Percentiles rank a stretch among this genome's conserved stretches.
phyloP scores from a whole-genome alignment of 2,329 filamentous ascomycete genomes.

The Septoria petroselini region DNA sequence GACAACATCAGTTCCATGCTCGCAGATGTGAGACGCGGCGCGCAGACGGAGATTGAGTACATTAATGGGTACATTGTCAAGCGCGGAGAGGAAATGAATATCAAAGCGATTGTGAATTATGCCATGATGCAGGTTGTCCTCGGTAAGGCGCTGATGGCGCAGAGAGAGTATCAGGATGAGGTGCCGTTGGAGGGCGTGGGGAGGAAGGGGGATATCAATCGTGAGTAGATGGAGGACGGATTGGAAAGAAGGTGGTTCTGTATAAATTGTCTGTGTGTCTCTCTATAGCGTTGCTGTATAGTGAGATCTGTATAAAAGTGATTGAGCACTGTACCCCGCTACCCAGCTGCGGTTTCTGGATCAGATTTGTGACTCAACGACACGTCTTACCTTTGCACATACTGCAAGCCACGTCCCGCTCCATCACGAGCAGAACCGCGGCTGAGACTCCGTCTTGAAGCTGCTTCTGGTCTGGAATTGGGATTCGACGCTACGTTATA shows the following conservation, averaged over 20 bases:
- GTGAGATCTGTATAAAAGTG: too few species aligned
- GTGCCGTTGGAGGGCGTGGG: slow-evolving; percentile 36
- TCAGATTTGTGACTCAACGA: too few species aligned
- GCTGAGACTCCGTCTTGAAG: too few species aligned
- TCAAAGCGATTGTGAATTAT: slow-evolving; percentile 70
- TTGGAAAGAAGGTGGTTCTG: too few species aligned
- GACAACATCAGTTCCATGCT: slow-evolving; percentile 66
- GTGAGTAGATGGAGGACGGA: slow-evolving; percentile 4
- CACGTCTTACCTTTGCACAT: too few species aligned
- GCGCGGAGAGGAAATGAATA: slow-evolving; percentile 67
- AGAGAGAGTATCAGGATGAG: slow-evolving; percentile 41
- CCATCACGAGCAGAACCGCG: too few species aligned
- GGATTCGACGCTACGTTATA: too few species aligned
- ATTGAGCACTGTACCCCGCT: too few species aligned
- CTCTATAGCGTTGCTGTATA: neutral
- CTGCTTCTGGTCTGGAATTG: too few species aligned
- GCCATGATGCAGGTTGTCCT: slow-evolving; percentile 70
- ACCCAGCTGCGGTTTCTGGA: too few species aligned
- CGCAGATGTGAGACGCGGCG: slow-evolving; percentile 59
- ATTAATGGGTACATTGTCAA: slow-evolving; percentile 84
- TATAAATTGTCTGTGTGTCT: neutral
- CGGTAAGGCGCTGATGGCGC: slow-evolving; percentile 58
- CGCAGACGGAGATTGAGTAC: slow-evolving; percentile 72
- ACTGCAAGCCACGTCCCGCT: too few species aligned
- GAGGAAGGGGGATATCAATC: slow-evolving; percentile 12